phyloP scores from a whole-genome alignment of 2,329 filamentous ascomycete genomes.

The Lachnellula hyalina region DNA sequence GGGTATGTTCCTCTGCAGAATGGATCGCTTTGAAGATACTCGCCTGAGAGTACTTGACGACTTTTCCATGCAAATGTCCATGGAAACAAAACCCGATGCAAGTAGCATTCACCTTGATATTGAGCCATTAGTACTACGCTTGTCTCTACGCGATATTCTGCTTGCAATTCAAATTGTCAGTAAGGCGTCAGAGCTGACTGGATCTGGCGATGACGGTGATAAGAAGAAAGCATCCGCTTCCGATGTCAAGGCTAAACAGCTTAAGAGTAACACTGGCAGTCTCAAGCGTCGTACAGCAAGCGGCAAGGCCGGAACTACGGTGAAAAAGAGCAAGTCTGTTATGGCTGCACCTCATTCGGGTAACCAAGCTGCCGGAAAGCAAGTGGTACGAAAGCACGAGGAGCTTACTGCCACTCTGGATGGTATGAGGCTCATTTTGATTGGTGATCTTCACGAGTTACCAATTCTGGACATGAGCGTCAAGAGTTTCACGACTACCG shows the following conservation, averaged over 20 bases:
- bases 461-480: conserved; percentile 92
- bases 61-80: conserved; percentile 84
- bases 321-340: conserved; percentile 39
- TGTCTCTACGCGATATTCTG: conserved; percentile 91
- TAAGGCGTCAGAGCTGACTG: conserved; percentile 82
- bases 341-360: conserved; percentile 26
- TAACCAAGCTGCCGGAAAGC: conserved; percentile 38
- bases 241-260: conserved; percentile 51
- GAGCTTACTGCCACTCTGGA: conserved; percentile 82
- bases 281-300: conserved; percentile 53
- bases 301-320: conserved; percentile 49
- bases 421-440: conserved; percentile 85
- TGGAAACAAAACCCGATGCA: conserved; percentile 63
- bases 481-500: conserved; percentile 79
- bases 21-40: conserved; percentile 94
- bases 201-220: conserved; percentile 48
- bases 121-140: conserved; percentile 81
- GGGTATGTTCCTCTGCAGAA: conserved; percentile 97
- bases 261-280: conserved; percentile 32
- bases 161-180: conserved; percentile 88
- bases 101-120: conserved; percentile 83
- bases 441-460: conserved; percentile 92
- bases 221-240: conserved; percentile 34
- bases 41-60: conserved; percentile 91
- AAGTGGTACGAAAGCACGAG: conserved; percentile 53